A percentile compares a stretch with the other conserved stretches of the same genome.
Evolutionary conservation across 2,329 filamentous ascomycete species (phyloP).

Genomic region (Byssothecium circinans): DNA sequence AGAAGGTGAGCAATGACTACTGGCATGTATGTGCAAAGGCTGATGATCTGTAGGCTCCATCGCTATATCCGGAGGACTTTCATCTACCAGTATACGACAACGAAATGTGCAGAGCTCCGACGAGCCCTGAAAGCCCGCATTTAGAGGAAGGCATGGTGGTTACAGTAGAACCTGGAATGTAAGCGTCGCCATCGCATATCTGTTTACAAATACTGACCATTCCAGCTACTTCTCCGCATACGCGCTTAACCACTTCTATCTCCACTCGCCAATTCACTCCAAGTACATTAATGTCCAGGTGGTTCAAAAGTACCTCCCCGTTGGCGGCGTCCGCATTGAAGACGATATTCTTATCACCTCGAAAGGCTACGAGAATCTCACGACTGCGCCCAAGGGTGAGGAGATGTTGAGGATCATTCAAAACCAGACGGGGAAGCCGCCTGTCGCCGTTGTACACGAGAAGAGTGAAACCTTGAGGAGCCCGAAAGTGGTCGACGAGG

Average conservation of each 20-base stretch:
- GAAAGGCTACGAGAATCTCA: constrained; percentile 71
- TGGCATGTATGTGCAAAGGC: not conserved
- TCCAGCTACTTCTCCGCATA: constrained; percentile 85
- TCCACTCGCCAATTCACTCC: constrained; percentile 70
- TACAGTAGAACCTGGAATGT: constrained; percentile 58
- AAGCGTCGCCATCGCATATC: constrained; percentile 7
- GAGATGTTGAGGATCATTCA: constrained; percentile 62
- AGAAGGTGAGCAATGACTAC: constrained; percentile 21
- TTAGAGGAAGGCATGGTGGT: constrained; percentile 59
- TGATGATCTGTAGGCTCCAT: constrained; percentile 29
- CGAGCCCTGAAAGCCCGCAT: constrained; percentile 35
- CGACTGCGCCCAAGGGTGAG: constrained; percentile 69
- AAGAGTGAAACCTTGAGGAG: not conserved
- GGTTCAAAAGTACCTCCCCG: constrained; percentile 78
- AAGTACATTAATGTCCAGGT: constrained; percentile 76
- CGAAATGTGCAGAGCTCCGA: constrained; percentile 33
- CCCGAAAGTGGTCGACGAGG: constrained; percentile 2
- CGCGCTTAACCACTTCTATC: constrained; percentile 74
- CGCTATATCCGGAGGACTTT: constrained; percentile 35
- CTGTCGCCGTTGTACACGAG: not conserved
- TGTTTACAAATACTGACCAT: constrained; percentile 1
- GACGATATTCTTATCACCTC: constrained; percentile 74
- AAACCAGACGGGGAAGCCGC: constrained; percentile 12
- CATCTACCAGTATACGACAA: constrained; percentile 37
- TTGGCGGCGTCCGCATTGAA: constrained; percentile 73